A percentile compares a stretch with the other conserved stretches of the same genome.
Evolutionary conservation across 2,329 filamentous ascomycete genomes (phyloP).

Genomic region (Fusarium palustre): DNA sequence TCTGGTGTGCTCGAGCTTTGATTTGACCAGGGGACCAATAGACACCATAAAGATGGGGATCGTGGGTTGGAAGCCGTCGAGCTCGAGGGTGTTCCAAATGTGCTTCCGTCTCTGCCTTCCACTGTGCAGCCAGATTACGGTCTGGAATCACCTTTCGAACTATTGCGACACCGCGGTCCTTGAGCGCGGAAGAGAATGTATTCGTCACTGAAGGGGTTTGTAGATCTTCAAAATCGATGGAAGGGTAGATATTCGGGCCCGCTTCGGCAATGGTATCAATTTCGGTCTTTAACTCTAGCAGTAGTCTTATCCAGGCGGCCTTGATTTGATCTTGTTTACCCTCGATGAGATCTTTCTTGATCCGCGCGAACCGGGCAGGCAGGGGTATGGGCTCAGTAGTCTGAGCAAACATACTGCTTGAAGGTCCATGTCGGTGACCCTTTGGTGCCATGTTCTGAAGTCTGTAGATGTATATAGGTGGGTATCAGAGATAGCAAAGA

Average conservation of each 20-base stretch:
- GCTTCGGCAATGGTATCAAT: constrained; percentile 51
- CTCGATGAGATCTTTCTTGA: constrained; percentile 55
- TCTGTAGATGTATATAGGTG: constrained; percentile 1
- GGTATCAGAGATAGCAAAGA: constrained; percentile 5
- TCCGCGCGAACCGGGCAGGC: constrained; percentile 54
- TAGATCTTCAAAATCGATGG: constrained; percentile 56
- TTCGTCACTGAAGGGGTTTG: constrained; percentile 42
- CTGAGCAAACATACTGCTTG: constrained; percentile 46
- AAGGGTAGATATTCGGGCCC: constrained; percentile 55
- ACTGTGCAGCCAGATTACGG: constrained; percentile 49
- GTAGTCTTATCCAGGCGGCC: constrained; percentile 56
- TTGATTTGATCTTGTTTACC: constrained; percentile 54
- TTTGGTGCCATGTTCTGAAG: constrained; percentile 32
- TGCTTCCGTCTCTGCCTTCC: constrained; percentile 63
- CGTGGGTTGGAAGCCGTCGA: constrained; percentile 49
- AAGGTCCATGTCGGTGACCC: constrained; percentile 39
- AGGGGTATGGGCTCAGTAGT: constrained; percentile 51
- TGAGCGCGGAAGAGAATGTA: constrained; percentile 47
- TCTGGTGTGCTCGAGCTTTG: constrained; percentile 54
- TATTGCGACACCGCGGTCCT: constrained; percentile 49
- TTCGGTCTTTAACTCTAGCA: constrained; percentile 53
- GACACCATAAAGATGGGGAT: constrained; percentile 52
- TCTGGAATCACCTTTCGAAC: constrained; percentile 51
- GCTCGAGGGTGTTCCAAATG: constrained; percentile 64
- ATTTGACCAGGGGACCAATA: constrained; percentile 58